Evolutionary conservation across 176 grass and related monocot species (phyloP).

Genomic region (Chrysopogon serrulatus): DNA sequence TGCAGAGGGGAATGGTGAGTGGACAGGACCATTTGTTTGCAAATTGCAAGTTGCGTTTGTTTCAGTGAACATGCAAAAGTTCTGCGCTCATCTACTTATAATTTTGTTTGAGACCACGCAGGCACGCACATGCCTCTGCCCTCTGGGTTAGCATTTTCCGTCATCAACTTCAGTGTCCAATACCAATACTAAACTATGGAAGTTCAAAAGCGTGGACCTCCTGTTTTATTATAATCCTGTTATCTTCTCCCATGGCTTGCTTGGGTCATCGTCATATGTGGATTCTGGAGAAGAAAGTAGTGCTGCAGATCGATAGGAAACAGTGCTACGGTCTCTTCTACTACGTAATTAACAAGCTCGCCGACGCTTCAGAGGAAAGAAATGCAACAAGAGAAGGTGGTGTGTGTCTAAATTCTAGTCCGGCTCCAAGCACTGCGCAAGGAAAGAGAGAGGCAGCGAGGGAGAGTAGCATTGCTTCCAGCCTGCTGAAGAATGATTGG

Average conservation of each 20-base stretch:
- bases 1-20: too few relatives aligned
- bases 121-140: not conserved
- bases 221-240: not conserved
- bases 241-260: not conserved
- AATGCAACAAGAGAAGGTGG: not conserved
- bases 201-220: not conserved
- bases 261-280: not conserved
- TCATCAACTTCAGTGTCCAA: not conserved
- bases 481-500: constrained; percentile 36
- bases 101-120: not conserved
- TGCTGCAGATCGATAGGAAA: not conserved
- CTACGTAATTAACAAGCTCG: not conserved
- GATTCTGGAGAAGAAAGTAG: not conserved
- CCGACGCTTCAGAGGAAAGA: not conserved
- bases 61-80: not conserved
- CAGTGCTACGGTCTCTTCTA: not conserved
- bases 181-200: not conserved
- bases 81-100: not conserved
- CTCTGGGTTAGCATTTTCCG: not conserved
- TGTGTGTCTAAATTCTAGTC: not conserved
- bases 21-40: too few relatives aligned
- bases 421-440: too few relatives aligned
- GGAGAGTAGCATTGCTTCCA: constrained; percentile 10
- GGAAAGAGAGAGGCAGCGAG: not conserved
- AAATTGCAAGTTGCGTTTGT: not conserved